Evolutionary conservation across 768 basidiomycete species (phyloP).

Genomic region (Pleurotus djamor): DNA sequence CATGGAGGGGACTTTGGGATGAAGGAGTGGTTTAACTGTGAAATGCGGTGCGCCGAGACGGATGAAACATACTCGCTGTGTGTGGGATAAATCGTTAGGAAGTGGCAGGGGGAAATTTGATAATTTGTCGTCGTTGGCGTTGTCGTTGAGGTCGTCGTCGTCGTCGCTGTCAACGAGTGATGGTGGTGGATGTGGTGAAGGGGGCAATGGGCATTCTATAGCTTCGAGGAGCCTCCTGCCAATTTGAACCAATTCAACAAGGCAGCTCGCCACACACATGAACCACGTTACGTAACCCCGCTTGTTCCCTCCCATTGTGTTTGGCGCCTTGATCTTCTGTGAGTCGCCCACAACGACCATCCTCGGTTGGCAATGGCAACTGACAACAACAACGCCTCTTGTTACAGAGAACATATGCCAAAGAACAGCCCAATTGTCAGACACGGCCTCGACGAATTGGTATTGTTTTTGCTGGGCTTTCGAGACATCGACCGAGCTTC

Average conservation of each 20-base stretch:
- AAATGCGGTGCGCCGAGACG: background rate
- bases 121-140: background rate
- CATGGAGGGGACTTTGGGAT: background rate
- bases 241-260: background rate
- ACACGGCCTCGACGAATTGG: background rate
- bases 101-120: background rate
- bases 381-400: background rate
- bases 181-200: background rate
- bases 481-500: background rate
- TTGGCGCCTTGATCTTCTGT: background rate
- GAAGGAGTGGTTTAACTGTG: background rate
- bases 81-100: background rate
- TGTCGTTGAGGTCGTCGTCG: background rate
- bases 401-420: background rate
- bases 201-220: conserved; percentile 8
- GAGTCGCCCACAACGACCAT: background rate
- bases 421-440: background rate
- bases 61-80: background rate
- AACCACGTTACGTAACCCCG: background rate
- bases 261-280: background rate
- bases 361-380: background rate
- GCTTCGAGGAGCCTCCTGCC: background rate
- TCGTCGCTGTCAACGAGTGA: background rate
- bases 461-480: background rate
- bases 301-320: background rate